These are phyloP conservation scores for Theileria parva DNA, from an alignment of 169 alveolate species.

Conservation along the genomic window DNA sequence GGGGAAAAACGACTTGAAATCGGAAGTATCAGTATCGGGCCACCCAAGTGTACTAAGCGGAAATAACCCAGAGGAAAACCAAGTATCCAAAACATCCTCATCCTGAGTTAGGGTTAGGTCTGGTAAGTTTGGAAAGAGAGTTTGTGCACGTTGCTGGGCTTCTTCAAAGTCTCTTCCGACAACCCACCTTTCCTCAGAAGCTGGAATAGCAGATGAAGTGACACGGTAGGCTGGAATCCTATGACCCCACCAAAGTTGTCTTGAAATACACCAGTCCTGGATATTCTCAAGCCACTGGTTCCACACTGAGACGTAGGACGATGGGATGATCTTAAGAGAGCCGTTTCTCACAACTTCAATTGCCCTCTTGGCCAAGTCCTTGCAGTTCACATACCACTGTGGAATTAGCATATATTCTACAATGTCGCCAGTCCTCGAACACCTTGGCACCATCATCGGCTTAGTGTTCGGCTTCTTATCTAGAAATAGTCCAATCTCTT, in stretches of 20 bases:
- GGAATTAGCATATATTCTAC: conserved; percentile 98
- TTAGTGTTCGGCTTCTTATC: conserved; percentile 87
- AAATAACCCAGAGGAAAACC: conserved; percentile 98
- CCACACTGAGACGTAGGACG: conserved; percentile 93
- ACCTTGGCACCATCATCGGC: conserved; percentile 95
- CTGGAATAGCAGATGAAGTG: conserved; percentile 45
- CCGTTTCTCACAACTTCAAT: conserved; percentile 89
- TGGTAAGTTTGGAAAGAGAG: conserved; percentile 21
- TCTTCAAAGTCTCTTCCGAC: conserved; percentile 46
- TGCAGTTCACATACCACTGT: conserved; percentile 98
- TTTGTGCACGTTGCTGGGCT: conserved; percentile 48
- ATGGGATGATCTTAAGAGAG: conserved; percentile 92
- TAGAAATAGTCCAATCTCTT: conserved; percentile 84
- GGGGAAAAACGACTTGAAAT: conserved; percentile 94
- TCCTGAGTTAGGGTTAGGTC: conserved; percentile 87
- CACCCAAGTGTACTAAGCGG: conserved; percentile 98
- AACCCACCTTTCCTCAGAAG: conserved; percentile 44
- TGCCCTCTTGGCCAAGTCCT: conserved; percentile 91
- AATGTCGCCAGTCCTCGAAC: conserved; percentile 97
- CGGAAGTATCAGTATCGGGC: conserved; percentile 91
- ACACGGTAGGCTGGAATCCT: conserved; percentile 97
- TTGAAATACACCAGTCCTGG: conserved; percentile 99
- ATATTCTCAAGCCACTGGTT: conserved; percentile 96
- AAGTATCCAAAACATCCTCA: conserved; percentile 99
- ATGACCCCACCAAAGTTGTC: conserved; percentile 99